phyloP scores from a whole-genome alignment of 2,329 filamentous ascomycete genomes.

The Cladosporium cucumerinum region DNA sequence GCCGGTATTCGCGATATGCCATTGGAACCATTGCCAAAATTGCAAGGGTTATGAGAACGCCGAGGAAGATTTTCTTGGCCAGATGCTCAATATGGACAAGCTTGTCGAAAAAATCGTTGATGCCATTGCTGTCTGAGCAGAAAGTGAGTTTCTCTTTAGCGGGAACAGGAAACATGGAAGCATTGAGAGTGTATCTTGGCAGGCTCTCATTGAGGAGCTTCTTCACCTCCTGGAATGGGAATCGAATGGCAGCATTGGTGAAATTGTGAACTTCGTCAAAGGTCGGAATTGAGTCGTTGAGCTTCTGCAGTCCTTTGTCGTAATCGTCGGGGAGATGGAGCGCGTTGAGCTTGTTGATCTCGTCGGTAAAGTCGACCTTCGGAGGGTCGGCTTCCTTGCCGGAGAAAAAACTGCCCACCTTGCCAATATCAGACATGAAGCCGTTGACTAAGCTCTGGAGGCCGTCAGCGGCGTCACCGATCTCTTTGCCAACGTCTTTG shows the following conservation, averaged over 20 bases:
- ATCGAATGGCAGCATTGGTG: constrained; percentile 68
- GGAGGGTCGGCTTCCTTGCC: constrained; percentile 44
- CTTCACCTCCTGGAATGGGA: constrained; percentile 80
- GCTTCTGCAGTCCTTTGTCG: constrained; percentile 63
- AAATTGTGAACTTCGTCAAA: constrained; percentile 82
- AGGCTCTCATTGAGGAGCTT: constrained; percentile 68
- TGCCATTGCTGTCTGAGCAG: constrained; percentile 78
- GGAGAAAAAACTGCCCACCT: constrained; percentile 39
- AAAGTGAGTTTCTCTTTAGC: constrained; percentile 79
- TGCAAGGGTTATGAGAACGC: constrained; percentile 68
- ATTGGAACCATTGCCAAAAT: constrained; percentile 72
- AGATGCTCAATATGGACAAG: constrained; percentile 64
- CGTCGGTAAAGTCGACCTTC: constrained; percentile 61
- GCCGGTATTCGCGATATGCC: constrained; percentile 73
- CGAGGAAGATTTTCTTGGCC: constrained; percentile 72
- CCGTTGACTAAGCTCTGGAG: constrained; percentile 55
- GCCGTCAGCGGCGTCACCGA: constrained; percentile 42
- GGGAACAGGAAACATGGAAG: constrained; percentile 74
- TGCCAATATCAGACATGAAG: constrained; percentile 51
- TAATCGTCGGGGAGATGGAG: constrained; percentile 68
- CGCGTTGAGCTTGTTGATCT: constrained; percentile 64
- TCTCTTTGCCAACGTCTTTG: constrained; percentile 54
- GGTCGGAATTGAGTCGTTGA: constrained; percentile 76
- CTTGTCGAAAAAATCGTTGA: constrained; percentile 77
- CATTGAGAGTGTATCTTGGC: constrained; percentile 73